Conservation (phyloP, 1,284 basidiomycete species). For the Heterobasidion irregulare region DNA sequence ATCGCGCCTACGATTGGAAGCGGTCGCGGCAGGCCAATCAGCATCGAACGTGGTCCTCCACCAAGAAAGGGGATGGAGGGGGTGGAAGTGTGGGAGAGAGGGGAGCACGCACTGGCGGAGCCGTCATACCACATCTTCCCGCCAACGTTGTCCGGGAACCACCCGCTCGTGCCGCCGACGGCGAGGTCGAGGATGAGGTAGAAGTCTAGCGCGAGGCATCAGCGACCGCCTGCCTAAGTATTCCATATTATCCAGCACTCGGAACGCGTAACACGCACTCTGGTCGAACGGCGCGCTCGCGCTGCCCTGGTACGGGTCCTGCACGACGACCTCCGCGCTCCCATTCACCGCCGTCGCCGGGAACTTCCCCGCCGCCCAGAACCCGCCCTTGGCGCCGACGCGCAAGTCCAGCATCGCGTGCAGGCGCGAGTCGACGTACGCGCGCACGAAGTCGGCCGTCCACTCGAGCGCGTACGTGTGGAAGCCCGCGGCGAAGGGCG, state of each 20-base stretch:
- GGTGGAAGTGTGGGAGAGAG: too few species aligned
- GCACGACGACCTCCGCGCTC: constrained; percentile 35
- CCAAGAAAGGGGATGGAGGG: neutral
- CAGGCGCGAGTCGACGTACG: constrained; percentile 38
- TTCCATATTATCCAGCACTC: too few species aligned
- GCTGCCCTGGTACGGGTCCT: constrained; percentile 34
- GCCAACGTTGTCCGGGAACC: constrained; percentile 73
- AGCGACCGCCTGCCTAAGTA: too few species aligned
- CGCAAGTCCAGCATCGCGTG: constrained; percentile 42
- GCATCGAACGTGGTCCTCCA: neutral
- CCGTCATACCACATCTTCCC: constrained; percentile 77
- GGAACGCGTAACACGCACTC: too few species aligned
- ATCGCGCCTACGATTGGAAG: constrained; percentile 58
- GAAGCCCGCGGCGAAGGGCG: constrained; percentile 55
- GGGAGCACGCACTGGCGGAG: constrained; percentile 39
- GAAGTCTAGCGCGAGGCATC: constrained; percentile 41
- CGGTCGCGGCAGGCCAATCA: neutral
- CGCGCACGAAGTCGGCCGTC: constrained; percentile 64
- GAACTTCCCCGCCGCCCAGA: constrained; percentile 28
- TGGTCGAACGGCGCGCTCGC: constrained; percentile 75
- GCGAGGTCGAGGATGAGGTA: constrained; percentile 78
- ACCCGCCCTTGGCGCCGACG: constrained; percentile 25
- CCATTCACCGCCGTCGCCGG: constrained; percentile 34
- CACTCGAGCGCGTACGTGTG: constrained; percentile 77
- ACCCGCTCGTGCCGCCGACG: constrained; percentile 80